Conservation (phyloP, 495 filamentous ascomycete species). For the Penicillium odoratum region DNA sequence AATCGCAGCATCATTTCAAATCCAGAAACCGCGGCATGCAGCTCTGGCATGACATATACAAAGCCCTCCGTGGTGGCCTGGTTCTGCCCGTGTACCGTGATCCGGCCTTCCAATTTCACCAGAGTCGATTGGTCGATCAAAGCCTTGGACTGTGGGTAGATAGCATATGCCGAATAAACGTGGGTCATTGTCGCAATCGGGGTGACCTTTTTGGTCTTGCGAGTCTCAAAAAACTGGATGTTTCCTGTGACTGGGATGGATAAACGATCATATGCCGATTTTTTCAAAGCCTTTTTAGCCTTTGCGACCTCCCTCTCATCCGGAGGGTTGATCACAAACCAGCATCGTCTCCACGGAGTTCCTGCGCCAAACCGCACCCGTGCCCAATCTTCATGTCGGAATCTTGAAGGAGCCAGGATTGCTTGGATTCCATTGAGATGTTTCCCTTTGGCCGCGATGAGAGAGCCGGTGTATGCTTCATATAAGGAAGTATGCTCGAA, state of each 20-base stretch:
- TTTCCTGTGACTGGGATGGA: constrained; percentile 72
- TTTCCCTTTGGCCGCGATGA: constrained; percentile 95
- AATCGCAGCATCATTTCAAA: constrained; percentile 97
- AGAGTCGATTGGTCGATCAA: constrained; percentile 93
- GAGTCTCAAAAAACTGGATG: constrained; percentile 93
- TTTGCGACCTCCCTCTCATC: constrained; percentile 89
- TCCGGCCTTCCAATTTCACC: constrained; percentile 88
- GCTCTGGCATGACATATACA: constrained; percentile 97
- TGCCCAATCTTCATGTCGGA: constrained; percentile 89
- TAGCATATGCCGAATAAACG: constrained; percentile 88
- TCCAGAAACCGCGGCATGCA: constrained; percentile 83
- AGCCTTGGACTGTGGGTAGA: constrained; percentile 91
- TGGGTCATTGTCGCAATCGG: constrained; percentile 91
- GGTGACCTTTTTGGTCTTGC: constrained; percentile 85
- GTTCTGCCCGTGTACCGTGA: constrained; percentile 65
- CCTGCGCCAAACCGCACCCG: constrained; percentile 94
- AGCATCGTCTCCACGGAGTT: constrained; percentile 94
- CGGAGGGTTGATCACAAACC: constrained; percentile 90
- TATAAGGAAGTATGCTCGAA: constrained; percentile 91
- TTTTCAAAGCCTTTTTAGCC: constrained; percentile 79
- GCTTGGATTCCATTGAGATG: constrained; percentile 78
- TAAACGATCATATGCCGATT: constrained; percentile 77
- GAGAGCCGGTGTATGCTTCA: constrained; percentile 93
- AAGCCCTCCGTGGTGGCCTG: constrained; percentile 81
- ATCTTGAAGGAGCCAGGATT: constrained; percentile 76